Evolutionary conservation across 345 rosid species (phyloP).

Genomic region (Fremontodendron californicum): DNA sequence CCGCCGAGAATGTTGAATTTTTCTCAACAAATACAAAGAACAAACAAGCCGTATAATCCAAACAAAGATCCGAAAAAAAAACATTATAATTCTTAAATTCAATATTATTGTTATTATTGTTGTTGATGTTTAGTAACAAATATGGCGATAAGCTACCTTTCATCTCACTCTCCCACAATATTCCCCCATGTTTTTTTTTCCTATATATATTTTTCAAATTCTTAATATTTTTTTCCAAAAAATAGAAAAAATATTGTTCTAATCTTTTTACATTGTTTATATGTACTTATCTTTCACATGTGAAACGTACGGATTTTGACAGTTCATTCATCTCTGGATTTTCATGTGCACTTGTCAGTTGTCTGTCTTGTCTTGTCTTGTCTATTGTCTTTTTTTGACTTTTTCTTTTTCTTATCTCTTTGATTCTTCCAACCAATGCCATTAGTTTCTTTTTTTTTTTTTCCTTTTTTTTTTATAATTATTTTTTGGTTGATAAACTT

Average conservation of each 20-base stretch:
- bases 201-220: background rate
- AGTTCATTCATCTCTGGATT: background rate
- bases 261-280: background rate
- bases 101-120: background rate
- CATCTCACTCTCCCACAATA: background rate
- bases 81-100: background rate
- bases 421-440: background rate
- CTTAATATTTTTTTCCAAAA: background rate
- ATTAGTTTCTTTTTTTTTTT: background rate
- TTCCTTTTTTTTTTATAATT: no score
- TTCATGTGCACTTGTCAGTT: background rate
- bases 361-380: background rate
- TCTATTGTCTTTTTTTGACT: background rate
- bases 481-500: background rate
- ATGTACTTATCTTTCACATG: background rate
- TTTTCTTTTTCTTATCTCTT: background rate
- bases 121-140: background rate
- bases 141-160: conserved; percentile 10
- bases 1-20: background rate
- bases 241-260: background rate
- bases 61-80: background rate
- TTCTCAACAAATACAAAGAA: background rate
- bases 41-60: background rate
- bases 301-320: conserved; percentile 16
- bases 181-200: background rate